phyloP scores from a whole-genome alignment of 1,139 yeast species.

The Nakaseomyces delphensis region DNA sequence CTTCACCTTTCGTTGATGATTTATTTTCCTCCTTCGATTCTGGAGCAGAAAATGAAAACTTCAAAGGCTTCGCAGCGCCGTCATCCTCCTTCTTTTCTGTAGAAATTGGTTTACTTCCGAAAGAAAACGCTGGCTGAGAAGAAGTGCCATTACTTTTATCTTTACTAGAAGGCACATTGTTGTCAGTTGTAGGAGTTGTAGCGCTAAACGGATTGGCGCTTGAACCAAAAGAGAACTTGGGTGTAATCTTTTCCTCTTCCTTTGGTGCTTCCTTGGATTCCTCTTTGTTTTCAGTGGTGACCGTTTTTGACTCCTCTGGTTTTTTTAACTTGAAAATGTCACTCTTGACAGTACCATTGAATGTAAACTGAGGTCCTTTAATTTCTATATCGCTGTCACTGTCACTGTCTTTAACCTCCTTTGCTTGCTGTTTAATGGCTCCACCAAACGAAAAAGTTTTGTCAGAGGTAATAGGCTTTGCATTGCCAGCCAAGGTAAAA shows the following conservation, averaged over 20 bases:
- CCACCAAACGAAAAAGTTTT: constrained; percentile 53
- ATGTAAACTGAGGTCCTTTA: constrained; percentile 58
- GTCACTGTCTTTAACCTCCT: constrained; percentile 43
- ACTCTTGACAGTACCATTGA: constrained; percentile 41
- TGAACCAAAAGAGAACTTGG: constrained; percentile 17
- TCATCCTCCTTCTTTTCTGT: constrained; percentile 1
- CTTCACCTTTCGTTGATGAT: not conserved
- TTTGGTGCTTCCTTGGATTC: constrained; percentile 9
- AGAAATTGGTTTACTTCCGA: constrained; percentile 16
- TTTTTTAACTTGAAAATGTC: constrained; percentile 40
- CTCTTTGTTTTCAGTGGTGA: constrained; percentile 11
- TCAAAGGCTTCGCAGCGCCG: constrained; percentile 9
- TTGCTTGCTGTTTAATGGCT: constrained; percentile 37
- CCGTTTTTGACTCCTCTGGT: constrained; percentile 8
- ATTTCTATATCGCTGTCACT: constrained; percentile 47
- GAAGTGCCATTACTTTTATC: constrained; percentile 9
- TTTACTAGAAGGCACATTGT: constrained; percentile 11
- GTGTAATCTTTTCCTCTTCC: constrained; percentile 11
- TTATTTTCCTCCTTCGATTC: constrained; percentile 4
- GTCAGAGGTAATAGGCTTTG: constrained; percentile 47
- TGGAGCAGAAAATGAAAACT: constrained; percentile 11
- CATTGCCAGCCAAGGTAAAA: constrained; percentile 38
- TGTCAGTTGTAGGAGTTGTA: not conserved
- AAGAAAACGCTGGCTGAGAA: constrained; percentile 26
- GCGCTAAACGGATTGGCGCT: constrained; percentile 5